Base-by-base conservation (phyloP, 208 protist genomes). In the Leishmania major region DNA sequence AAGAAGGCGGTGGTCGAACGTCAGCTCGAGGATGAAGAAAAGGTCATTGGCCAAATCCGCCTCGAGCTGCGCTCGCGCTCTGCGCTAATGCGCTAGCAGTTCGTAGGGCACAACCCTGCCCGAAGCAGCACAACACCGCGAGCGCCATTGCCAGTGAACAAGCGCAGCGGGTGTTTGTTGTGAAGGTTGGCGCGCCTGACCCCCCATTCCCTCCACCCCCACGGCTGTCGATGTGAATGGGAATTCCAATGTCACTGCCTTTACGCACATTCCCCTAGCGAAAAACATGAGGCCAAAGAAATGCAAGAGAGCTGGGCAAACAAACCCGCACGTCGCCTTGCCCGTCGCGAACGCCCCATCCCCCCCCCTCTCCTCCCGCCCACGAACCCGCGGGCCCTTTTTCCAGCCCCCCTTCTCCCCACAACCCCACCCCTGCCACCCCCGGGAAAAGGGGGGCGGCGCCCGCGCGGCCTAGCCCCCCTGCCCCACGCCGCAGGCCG, bases 31-130 rank as follows among this genome's bases (percentile, higher is more conserved):
- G 83, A 82, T 19, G 88, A 87, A 40, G 89, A 96, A 67, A 77
- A 85, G 31, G 69, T 76, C 3, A 91, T 96, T 75, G 88, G 93
- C 0, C 87, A 91, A 37, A 87, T 93, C 69, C 83, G 90, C 37
- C 85, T 94, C 55, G 78, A 88, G 73, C 81, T 96, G 71, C 93
- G 93, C 35, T 82, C 66, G 40, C 25, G 66, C 45, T 75, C 76
- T 2, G 75, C 81, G 35, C 70, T 85, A 10, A 57, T 62, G 8
- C 75, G 75, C 10, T 78, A 78, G 75, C 55, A 7, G 31, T 11
- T 22, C 8, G 19, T 1, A 43, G 35, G 40, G 45, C 28, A 22
- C 28, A 45, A 25, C 45, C 2, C n/a, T 10, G 25, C 43, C 51
- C 31, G 19, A 22, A 37, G 10, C 22, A 35, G 2, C 28, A 22